Evolutionary conservation across 1,139 yeast species (phyloP).

Genomic region (Suhomyces bolitotheri): DNA sequence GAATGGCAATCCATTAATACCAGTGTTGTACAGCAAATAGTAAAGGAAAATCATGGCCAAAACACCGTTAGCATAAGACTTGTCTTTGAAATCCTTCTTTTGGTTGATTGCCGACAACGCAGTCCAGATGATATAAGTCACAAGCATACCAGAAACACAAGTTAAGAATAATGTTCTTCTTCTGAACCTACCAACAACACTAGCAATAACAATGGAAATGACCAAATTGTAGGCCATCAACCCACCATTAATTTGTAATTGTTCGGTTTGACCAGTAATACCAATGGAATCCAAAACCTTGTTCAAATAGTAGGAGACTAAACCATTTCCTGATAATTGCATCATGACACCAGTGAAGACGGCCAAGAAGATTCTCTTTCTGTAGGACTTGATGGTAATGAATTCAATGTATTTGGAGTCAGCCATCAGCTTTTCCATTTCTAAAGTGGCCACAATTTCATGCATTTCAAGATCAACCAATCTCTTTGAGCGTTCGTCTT

Average conservation of each 20-base stretch:
- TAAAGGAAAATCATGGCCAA: conserved; percentile 49
- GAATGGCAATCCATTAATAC: conserved; percentile 43
- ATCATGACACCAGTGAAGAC: conserved; percentile 37
- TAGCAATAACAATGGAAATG: conserved; percentile 33
- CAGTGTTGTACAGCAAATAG: conserved; percentile 39
- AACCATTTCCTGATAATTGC: conserved; percentile 55
- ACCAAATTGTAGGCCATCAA: conserved; percentile 45
- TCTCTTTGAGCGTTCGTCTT: conserved; percentile 29
- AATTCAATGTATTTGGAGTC: conserved; percentile 36
- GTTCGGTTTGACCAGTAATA: conserved; percentile 42
- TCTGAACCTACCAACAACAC: conserved; percentile 31
- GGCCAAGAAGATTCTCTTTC: conserved; percentile 46
- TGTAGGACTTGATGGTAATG: conserved; percentile 33
- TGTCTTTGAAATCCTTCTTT: conserved; percentile 34
- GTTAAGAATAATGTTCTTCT: conserved; percentile 49
- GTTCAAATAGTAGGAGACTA: conserved; percentile 52
- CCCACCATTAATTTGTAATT: conserved; percentile 49
- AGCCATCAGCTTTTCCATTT: conserved; percentile 31
- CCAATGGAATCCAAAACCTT: conserved; percentile 52
- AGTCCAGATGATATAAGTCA: conserved; percentile 42
- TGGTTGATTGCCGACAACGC: conserved; percentile 39
- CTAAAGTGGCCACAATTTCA: conserved; percentile 45
- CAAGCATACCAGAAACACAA: conserved; percentile 38
- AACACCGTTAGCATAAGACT: conserved; percentile 42
- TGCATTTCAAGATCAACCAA: conserved; percentile 47